Base-by-base conservation (phyloP, 2,329 filamentous ascomycete species). In the Xylaria sp. region DNA sequence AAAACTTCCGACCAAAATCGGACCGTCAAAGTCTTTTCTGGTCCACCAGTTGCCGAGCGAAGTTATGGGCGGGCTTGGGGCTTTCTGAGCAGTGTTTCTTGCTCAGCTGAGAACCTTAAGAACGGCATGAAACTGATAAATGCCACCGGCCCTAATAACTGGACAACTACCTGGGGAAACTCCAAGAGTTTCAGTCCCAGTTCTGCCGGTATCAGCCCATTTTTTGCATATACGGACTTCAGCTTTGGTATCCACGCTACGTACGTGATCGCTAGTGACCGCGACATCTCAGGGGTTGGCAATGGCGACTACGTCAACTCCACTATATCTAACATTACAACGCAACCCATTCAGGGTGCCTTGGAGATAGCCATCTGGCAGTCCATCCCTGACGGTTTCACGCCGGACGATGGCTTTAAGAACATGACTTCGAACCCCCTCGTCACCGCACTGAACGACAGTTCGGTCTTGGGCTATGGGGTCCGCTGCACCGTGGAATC, bases 341-440 rank as follows among this genome's bases (percentile, higher is more conserved):
- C n/a, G 11, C 36, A 36, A 36, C n/a, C 49, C 7, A 53, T 53
- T 36, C 50, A 53, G 31, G 59, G 59, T 31, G 42, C 49, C 29
- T 22, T 61, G 7, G 59, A 61, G 20, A 31, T 61, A 25, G 59
- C 39, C 13, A 47, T 61, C 38, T 61, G 59, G 59, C 59, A 61
- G 20, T 61, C 50, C 39, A n/a, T 61, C 47, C 39, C 38, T 17
- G n/a, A 31, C 29, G 38, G 59, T 13, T 61, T 61, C 39, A 51
- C 45, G n/a, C 49, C 49, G 13, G 59, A 61, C 15, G 38, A 54
- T 29, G 51, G 49, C 15, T 61, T 61, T 20, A 42, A 27, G 29
- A 47, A 61, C 10, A 54, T 61, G 59, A 42, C 59, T 13, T 22
- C 33, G 11, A 61, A 61, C 29, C 49, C 59, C 49, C n/a, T 61